Evolutionary conservation across 805 yeast species (phyloP).

Genomic region (Hanseniaspora hatyaiensis): DNA sequence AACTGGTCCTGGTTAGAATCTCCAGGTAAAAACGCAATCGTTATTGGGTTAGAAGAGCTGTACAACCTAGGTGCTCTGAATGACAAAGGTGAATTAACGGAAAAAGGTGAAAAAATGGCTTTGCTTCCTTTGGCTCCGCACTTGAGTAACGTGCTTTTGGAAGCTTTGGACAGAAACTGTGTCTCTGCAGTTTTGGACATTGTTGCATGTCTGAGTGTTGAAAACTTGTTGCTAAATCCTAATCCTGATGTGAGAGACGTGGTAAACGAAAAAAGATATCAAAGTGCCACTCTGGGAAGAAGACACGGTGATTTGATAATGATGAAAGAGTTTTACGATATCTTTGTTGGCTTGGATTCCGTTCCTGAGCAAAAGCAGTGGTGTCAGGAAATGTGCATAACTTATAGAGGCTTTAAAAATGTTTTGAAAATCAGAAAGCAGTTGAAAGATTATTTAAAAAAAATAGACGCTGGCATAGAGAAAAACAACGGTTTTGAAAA

Average conservation of each 20-base stretch:
- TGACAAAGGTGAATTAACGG: constrained; percentile 63
- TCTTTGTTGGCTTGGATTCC: constrained; percentile 37
- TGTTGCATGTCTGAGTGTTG: constrained; percentile 86
- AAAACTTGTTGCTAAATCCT: constrained; percentile 72
- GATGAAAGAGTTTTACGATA: constrained; percentile 63
- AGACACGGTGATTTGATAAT: constrained; percentile 73
- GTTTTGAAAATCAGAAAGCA: constrained; percentile 68
- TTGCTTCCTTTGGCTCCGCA: constrained; percentile 87
- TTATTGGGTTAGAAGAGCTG: constrained; percentile 66
- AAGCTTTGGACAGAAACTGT: constrained; percentile 48
- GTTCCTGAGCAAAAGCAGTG: constrained; percentile 55
- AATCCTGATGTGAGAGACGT: constrained; percentile 73
- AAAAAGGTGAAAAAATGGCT: constrained; percentile 75
- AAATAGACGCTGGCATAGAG: constrained; percentile 16
- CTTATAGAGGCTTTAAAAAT: constrained; percentile 67
- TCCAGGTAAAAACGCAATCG: constrained; percentile 68
- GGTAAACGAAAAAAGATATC: constrained; percentile 61
- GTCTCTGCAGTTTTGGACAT: constrained; percentile 68
- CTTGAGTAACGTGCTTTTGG: constrained; percentile 69
- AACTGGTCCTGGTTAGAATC: constrained; percentile 89
- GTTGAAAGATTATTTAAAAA: constrained; percentile 52
- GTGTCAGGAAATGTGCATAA: constrained; percentile 71
- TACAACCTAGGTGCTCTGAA: constrained; percentile 70
- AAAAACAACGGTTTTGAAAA: constrained; percentile 24
- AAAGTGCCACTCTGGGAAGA: constrained; percentile 57